Percentiles rank a stretch among this genome's conserved stretches.
Conservation (phyloP, 1,284 basidiomycete genomes). For the Naganishia albida region DNA sequence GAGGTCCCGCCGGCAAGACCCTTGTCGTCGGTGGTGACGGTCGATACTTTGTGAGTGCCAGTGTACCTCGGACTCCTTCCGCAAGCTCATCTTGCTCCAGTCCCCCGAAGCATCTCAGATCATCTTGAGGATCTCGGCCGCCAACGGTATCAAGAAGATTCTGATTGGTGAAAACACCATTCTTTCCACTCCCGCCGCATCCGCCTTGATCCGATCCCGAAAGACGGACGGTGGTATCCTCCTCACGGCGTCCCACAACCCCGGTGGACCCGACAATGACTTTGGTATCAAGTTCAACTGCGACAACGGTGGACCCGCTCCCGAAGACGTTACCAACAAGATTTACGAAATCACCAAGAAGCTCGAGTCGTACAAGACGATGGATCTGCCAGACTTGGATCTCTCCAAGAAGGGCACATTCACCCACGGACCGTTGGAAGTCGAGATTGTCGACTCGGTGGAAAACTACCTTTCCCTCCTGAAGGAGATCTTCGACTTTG, state of each 20-base stretch:
- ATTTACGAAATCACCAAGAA: constrained; percentile 90
- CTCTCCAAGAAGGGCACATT: constrained; percentile 78
- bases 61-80: not conserved
- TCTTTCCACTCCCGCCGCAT: constrained; percentile 94
- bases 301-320: constrained; percentile 93
- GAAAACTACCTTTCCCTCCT: constrained; percentile 83
- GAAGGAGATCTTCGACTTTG: constrained; percentile 90
- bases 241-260: constrained; percentile 97
- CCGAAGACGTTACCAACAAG: constrained; percentile 89
- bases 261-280: constrained; percentile 93
- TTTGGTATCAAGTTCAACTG: constrained; percentile 99
- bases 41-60: constrained; percentile 68
- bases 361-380: constrained; percentile 80
- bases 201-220: constrained; percentile 91
- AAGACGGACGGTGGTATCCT: constrained; percentile 97
- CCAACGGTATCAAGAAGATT: constrained; percentile 83
- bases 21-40: constrained; percentile 97
- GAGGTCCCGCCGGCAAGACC: constrained; percentile 68
- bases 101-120: constrained; percentile 82
- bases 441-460: constrained; percentile 93
- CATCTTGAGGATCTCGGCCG: constrained; percentile 87
- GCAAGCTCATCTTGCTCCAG: constrained; percentile 45
- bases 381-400: constrained; percentile 78
- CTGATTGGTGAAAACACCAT: constrained; percentile 88
- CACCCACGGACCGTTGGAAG: constrained; percentile 77